Conservation (phyloP, 305 asterid genomes). For the Fraxinus velutina region DNA sequence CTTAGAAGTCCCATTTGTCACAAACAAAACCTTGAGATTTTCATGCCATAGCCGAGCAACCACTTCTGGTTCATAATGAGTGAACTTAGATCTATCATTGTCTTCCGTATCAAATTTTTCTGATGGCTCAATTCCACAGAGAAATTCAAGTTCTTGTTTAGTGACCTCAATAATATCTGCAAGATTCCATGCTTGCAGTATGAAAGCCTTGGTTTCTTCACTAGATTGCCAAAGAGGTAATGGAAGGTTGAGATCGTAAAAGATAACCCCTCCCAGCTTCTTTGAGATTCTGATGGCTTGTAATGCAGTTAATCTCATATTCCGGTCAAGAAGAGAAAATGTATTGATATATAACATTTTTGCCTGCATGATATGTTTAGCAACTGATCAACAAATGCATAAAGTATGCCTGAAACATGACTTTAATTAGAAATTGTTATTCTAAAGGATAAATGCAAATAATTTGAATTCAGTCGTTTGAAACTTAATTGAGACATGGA, state of each 20-base stretch:
- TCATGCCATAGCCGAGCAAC: constrained; percentile 80
- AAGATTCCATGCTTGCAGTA: constrained; percentile 63
- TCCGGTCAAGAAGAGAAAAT: constrained; percentile 70
- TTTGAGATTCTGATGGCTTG: constrained; percentile 67
- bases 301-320: constrained; percentile 66
- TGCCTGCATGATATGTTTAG: constrained; percentile 49
- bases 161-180: constrained; percentile 85
- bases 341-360: constrained; percentile 89
- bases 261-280: constrained; percentile 63
- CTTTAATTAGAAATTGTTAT: neutral
- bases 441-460: neutral
- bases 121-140: constrained; percentile 63
- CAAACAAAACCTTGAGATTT: constrained; percentile 73
- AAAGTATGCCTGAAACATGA: constrained; percentile 6
- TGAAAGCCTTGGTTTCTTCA: constrained; percentile 63
- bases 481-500: neutral
- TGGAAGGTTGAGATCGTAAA: constrained; percentile 86
- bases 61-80: constrained; percentile 73
- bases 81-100: constrained; percentile 63
- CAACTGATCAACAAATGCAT: constrained; percentile 15
- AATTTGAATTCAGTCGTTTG: neutral
- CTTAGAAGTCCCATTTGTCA: constrained; percentile 94
- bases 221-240: constrained; percentile 78
- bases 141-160: constrained; percentile 91
- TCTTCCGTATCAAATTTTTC: constrained; percentile 67